phyloP scores from a whole-genome alignment of 352 stramenopile species.

The Halophytophthora batemanensis region DNA sequence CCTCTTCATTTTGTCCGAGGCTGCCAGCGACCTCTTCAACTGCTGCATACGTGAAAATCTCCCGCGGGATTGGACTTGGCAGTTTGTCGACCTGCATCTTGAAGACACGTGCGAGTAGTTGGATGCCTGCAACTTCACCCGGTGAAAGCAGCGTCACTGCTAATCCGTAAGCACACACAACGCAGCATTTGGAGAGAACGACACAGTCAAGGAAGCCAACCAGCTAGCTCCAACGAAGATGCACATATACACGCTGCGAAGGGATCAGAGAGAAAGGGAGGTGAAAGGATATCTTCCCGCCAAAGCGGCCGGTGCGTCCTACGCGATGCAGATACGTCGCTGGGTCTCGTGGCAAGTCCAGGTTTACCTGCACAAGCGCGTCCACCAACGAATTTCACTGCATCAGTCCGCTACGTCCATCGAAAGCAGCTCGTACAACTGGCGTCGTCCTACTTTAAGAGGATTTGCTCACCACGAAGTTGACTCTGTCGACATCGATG shows the following conservation, averaged over 20 bases:
- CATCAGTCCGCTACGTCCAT: neutral
- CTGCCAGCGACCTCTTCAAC: slow-evolving; percentile 2
- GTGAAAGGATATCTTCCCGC: slow-evolving; percentile 60
- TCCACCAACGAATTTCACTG: neutral
- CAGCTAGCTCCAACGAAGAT: neutral
- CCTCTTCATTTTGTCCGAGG: neutral
- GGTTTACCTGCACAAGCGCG: slow-evolving; percentile 40
- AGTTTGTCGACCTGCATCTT: slow-evolving; percentile 63
- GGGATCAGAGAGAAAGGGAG: neutral
- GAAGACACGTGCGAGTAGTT: slow-evolving; percentile 61
- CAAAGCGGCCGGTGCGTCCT: slow-evolving; percentile 70
- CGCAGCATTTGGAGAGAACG: slow-evolving; percentile 2
- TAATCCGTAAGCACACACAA: slow-evolving; percentile 35
- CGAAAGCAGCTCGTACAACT: neutral
- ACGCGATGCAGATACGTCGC: slow-evolving; percentile 80
- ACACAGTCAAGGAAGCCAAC: slow-evolving; percentile 11
- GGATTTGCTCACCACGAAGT: slow-evolving; percentile 48
- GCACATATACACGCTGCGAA: slow-evolving; percentile 1
- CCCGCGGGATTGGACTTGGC: slow-evolving; percentile 36
- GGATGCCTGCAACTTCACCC: slow-evolving; percentile 49
- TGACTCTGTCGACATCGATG: slow-evolving; percentile 76
- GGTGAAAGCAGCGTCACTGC: slow-evolving; percentile 59
- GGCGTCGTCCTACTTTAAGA: neutral
- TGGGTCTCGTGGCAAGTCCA: slow-evolving; percentile 68
- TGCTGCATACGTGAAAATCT: slow-evolving; percentile 41